Base-by-base conservation (phyloP, 2,329 filamentous ascomycete genomes). In the Dryadomyces sulphureus region DNA sequence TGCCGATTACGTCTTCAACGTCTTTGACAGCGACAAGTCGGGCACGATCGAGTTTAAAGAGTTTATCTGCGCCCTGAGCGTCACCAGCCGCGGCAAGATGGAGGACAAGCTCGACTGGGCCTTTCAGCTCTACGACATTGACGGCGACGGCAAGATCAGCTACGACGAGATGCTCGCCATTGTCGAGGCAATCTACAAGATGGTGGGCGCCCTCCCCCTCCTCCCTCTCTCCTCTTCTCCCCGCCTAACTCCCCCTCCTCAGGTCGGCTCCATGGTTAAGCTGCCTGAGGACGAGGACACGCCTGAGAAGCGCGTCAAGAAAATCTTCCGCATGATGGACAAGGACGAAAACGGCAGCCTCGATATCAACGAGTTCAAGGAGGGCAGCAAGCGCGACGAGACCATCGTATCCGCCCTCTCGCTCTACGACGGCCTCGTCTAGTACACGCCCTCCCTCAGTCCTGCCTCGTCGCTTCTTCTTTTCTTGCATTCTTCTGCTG, bases 311-410 rank as follows among this genome's bases (percentile, higher is more conserved):
- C 83, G 92, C 53, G 92, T 98, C 52, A 80, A 75, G 65, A 98
- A 98, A 73, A 96, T 98, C 64, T 98, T 98, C 73, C 76, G 83
- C 59, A 96, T 96, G 92, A 98, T 98, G 92, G 92, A 98, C 72
- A 98, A 98, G 75, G 92, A 98, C 63, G 90, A 96, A 69, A 96
- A 96, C 61, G 92, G 90, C 56, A 93, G 85, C 60, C 69, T 98
- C 57, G 90, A 96, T 62, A 90, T 95, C 75, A 83, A 89, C 50
- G 92, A 98, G 64, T 98, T 98, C 73, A 96, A 96, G 69, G 92
- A 98, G 68, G 92, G 92, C 55, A 94, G 88, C 70, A 95, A 96
- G 72, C 84, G 89, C 49, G 92, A 98, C 65, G 90, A 96, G 70
- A 98, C 92, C 9, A 98, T 98, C 60, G 92, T 98, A 49, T 96